These are phyloP conservation scores for Lagenidium sp. DNA, from an alignment of 352 stramenopile genomes.

Conservation along the genomic window DNA sequence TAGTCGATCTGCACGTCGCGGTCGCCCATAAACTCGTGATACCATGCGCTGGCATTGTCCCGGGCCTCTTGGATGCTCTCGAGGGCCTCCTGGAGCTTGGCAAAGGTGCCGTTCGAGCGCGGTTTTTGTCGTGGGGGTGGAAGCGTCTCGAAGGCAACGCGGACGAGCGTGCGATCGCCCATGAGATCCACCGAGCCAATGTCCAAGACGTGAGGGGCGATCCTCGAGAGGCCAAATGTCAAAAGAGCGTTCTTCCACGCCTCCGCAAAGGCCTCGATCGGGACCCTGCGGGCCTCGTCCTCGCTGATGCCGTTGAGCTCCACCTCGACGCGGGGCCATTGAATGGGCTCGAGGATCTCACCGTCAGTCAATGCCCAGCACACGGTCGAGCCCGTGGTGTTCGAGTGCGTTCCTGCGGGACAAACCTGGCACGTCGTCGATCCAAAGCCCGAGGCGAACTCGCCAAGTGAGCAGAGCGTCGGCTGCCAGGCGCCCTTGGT, in stretches of 20 bases:
- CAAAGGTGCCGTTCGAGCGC: background rate
- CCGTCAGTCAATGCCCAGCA: slow-evolving; percentile 21
- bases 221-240: slow-evolving; percentile 1
- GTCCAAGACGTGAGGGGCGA: slow-evolving; percentile 9
- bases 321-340: slow-evolving; percentile 5
- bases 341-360: slow-evolving; percentile 31
- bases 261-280: background rate
- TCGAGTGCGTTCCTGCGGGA: slow-evolving; percentile 14
- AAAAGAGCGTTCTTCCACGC: slow-evolving; percentile 3
- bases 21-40: slow-evolving; percentile 1
- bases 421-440: slow-evolving; percentile 22
- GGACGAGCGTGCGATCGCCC: slow-evolving; percentile 1
- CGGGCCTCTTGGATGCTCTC: background rate
- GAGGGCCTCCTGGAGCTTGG: slow-evolving; percentile 2
- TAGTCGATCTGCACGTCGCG: slow-evolving; percentile 1
- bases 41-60: background rate
- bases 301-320: slow-evolving; percentile 8
- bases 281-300: too few relatives aligned
- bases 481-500: slow-evolving; percentile 17
- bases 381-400: slow-evolving; percentile 15
- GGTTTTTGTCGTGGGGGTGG: background rate
- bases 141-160: slow-evolving; percentile 6
- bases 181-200: background rate
- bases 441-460: slow-evolving; percentile 11
- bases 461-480: slow-evolving; percentile 19